A percentile compares a stretch with the other conserved stretches of the same genome.
Evolutionary conservation across 768 basidiomycete genomes (phyloP).

Genomic region (Collybia sp.): DNA sequence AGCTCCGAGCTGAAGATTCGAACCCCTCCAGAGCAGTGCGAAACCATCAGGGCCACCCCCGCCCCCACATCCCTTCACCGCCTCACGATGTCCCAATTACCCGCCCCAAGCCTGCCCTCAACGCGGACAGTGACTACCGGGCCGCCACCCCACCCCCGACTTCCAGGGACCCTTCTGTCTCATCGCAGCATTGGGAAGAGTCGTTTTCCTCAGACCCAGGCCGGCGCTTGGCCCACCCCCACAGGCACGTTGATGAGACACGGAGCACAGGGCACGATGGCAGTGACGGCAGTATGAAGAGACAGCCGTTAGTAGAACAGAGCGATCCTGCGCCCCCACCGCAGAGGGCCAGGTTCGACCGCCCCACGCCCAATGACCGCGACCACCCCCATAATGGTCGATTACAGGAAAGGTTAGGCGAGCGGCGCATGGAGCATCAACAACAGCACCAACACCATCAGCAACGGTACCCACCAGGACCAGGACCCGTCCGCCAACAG

Average conservation of each 20-base stretch:
- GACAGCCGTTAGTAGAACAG: too few relatives aligned
- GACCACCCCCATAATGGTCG: slow-evolving; percentile 4
- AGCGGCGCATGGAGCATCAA: slow-evolving; percentile 12
- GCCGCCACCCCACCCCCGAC: slow-evolving; percentile 20
- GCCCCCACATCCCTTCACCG: slow-evolving; percentile 13
- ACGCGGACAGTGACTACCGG: slow-evolving; percentile 7
- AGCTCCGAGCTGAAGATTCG: background rate
- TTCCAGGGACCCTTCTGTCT: slow-evolving; percentile 21
- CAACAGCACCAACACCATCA: too few relatives aligned
- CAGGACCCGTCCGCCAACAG: slow-evolving; percentile 4
- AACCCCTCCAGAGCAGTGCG: background rate
- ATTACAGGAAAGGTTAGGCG: slow-evolving; percentile 17
- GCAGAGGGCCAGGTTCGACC: background rate
- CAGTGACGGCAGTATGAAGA: too few relatives aligned
- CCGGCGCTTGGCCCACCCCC: slow-evolving; percentile 9
- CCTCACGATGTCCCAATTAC: slow-evolving; percentile 16
- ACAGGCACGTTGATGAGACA: slow-evolving; percentile 8
- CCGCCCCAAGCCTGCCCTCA: slow-evolving; percentile 4
- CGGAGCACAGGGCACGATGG: slow-evolving; percentile 4
- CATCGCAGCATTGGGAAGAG: slow-evolving; percentile 17
- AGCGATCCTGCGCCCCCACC: background rate
- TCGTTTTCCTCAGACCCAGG: slow-evolving; percentile 5
- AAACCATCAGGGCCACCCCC: background rate
- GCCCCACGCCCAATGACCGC: background rate
- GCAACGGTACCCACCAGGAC: too few relatives aligned